phyloP scores from a whole-genome alignment of 345 rosid genomes.

The Dimocarpus longan region DNA sequence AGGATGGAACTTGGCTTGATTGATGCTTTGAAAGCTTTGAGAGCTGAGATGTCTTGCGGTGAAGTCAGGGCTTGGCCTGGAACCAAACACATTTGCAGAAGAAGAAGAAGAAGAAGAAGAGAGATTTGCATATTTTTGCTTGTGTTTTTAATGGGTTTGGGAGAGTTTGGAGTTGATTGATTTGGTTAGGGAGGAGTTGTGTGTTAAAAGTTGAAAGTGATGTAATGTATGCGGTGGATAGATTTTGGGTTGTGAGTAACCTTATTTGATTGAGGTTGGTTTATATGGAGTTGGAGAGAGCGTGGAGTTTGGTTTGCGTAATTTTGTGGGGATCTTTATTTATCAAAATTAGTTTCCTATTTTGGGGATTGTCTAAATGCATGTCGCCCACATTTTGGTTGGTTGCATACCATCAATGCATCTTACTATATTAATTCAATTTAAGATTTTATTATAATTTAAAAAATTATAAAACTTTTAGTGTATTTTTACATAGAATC shows the following conservation, averaged over 20 bases:
- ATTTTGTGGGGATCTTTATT: not conserved
- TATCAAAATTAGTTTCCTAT: not conserved
- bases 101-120: not conserved
- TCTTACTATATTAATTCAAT: no score
- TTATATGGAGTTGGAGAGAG: not conserved
- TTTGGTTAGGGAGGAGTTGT: not conserved
- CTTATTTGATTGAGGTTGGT: not conserved
- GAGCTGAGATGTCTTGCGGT: constrained; percentile 53
- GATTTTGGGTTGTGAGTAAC: not conserved
- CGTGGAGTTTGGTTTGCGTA: no score
- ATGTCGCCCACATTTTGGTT: no score
- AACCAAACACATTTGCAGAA: not conserved
- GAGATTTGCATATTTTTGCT: not conserved
- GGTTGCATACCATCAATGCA: no score
- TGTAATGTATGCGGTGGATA: not conserved
- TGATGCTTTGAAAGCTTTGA: constrained; percentile 61
- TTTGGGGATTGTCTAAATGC: no score
- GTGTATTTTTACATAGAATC: no score
- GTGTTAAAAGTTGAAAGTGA: not conserved
- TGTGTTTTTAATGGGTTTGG: not conserved
- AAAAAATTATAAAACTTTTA: no score
- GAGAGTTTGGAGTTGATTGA: not conserved
- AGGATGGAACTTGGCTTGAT: constrained; percentile 58
- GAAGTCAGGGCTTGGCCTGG: constrained; percentile 38
- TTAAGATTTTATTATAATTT: no score